Evolutionary conservation across 192 early-diverging fungal genomes (phyloP), one percentile per base, ranked within the genome.

Genomic region (Umbelopsis isabellina): DNA sequence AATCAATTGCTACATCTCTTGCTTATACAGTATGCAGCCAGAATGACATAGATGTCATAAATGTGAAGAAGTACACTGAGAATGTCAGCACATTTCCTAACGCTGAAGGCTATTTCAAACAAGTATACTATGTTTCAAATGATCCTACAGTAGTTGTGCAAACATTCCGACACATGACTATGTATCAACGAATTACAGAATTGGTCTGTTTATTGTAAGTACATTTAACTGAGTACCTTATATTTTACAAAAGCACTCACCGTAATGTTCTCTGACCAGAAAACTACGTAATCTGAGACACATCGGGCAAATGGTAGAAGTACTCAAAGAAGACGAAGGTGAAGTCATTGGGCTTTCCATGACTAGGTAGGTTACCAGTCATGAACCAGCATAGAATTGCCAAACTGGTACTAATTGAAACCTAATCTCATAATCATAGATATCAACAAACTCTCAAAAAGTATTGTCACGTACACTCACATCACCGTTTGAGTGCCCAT

Each of bases 341-440:
- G 83, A 86, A 50, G 68, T 88, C 4, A 82, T 85, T n/a, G 87
- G 87, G 13, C 55, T 88, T 2, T 86, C 87, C 0, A 88, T 88
- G 87, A 80, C 77, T 65, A 83, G 80, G 82, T 83, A 75, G 66
- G 71, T 75, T 37, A 47, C 27, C n/a, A 33, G 6, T 45, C 35
- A n/a, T 69, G 2, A 12, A 49, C 2, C 8, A 7, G 27, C 22
- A 1, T 30, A 44, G 2, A 12, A n/a, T 22, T 35, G 66, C 47
- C 11, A 49, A 48, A 25, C 35, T 21, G 11, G 37, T 21, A 5
- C 8, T n/a, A 9, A 33, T 35, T 3, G 27, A 30, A 30, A 30
- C 33, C 13, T 33, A 3, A 48, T 25, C 7, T 46, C 70, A 22
- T n/a, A 47, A 16, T 9, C 22, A 67, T 69, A 82, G 85, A 71